Evolutionary conservation across 495 filamentous ascomycete genomes (phyloP).

Genomic region (Aspergillus sclerotioniger): DNA sequence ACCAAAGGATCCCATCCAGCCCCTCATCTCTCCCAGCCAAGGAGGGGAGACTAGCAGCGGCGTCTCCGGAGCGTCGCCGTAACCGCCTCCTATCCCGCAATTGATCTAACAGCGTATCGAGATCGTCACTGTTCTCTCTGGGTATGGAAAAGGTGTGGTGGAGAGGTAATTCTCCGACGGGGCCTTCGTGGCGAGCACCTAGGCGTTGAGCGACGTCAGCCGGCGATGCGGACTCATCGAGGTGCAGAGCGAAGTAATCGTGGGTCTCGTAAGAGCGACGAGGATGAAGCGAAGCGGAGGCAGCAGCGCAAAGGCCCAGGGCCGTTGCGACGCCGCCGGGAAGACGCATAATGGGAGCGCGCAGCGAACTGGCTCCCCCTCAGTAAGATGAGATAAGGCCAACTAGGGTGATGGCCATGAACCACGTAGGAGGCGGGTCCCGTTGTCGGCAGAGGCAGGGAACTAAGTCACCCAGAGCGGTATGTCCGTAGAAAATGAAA

Average conservation of each 20-base stretch:
- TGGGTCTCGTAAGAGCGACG: slow-evolving; percentile 65
- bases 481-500: too few relatives aligned
- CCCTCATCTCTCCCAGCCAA: slow-evolving; percentile 50
- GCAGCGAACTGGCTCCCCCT: slow-evolving; percentile 1
- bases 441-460: too few relatives aligned
- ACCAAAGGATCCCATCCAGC: slow-evolving; percentile 72
- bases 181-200: slow-evolving; percentile 79
- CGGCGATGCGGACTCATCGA: slow-evolving; percentile 64
- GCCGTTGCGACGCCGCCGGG: slow-evolving; percentile 38
- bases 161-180: slow-evolving; percentile 72
- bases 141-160: slow-evolving; percentile 83
- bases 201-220: slow-evolving; percentile 68
- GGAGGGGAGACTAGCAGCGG: slow-evolving; percentile 22
- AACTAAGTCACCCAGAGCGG: too few relatives aligned
- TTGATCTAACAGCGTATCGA: slow-evolving; percentile 62
- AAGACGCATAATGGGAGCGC: slow-evolving; percentile 36
- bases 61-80: slow-evolving; percentile 51
- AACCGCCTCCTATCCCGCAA: slow-evolving; percentile 52
- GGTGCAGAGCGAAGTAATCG: slow-evolving; percentile 89
- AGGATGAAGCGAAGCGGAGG: slow-evolving; percentile 45
- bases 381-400: slow-evolving; percentile 20
- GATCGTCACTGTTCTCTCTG: slow-evolving; percentile 47
- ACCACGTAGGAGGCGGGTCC: background rate
- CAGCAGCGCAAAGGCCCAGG: slow-evolving; percentile 32
- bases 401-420: slow-evolving; percentile 31